Evolutionary conservation across 2,329 filamentous ascomycete genomes (phyloP), one percentile per base, ranked within the genome.

Genomic region (Stylonectria norvegica): DNA sequence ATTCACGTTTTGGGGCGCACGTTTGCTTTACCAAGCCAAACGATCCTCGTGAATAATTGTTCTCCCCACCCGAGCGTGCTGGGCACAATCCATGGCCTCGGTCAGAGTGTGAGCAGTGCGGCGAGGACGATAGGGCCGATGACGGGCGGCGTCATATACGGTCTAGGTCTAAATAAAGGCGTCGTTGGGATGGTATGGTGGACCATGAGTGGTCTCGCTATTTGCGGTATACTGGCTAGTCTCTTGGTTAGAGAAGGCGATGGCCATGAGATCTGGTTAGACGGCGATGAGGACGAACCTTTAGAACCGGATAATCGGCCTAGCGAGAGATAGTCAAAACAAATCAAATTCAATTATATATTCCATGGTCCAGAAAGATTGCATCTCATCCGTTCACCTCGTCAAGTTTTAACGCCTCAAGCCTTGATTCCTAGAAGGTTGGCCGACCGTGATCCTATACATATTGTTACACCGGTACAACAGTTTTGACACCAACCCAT

Each of bases 1-100:
- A 59, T 85, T 9, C 82, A 86, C 50, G 83, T 86, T 7, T 66
- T 80, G 2, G 83, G 79, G 0, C 71, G 84, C 22, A 87, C 83
- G 0, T 87, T 87, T 54, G 68, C 69, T 5, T 57, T 72, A 2
- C 73, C 73, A 0, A 68, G 60, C 12, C 67, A 69, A 53, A 67
- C 64, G 2, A 72, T 74, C 19, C 57, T 74, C 3, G 59, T 73
- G 20, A 74, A 74, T 43, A 72, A 72, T 52, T 70, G 68, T 47
- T 67, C 68, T 27, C 70, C 71, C 11, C 69, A 74, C 38, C 70
- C 69, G 2, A 71, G 67, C 36, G 68, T 73, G 3, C 51, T 74
- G 19, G 69, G 70, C 0, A 71, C 68, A 2, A 58, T 73, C 3
- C 69, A 79, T 43, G 75, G 75, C 1, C 43, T 78, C 5, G 74